Evolutionary conservation across 768 basidiomycete genomes (phyloP).

Genomic region (Nevesoporus exiguus): DNA sequence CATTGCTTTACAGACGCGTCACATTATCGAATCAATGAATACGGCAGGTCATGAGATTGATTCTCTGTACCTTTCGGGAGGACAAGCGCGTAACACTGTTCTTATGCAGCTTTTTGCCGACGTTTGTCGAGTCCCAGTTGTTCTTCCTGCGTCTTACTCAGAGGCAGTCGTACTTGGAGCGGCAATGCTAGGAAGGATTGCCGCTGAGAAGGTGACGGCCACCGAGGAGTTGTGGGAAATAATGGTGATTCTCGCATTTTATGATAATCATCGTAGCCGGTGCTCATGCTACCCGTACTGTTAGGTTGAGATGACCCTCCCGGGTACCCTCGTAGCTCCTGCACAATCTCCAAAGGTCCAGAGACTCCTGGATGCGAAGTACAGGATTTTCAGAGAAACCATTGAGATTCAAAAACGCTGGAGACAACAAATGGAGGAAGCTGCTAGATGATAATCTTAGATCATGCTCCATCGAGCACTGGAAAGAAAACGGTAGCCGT

Average conservation of each 20-base stretch:
- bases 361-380: constrained; percentile 84
- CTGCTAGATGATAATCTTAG: constrained; percentile 21
- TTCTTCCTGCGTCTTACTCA: constrained; percentile 71
- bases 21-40: constrained; percentile 92
- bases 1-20: constrained; percentile 90
- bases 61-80: constrained; percentile 88
- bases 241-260: constrained; percentile 54
- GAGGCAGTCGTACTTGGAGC: constrained; percentile 90
- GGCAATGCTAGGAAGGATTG: constrained; percentile 90
- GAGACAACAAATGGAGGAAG: constrained; percentile 74
- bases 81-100: constrained; percentile 84
- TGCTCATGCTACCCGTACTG: not conserved
- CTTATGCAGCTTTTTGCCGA: constrained; percentile 91
- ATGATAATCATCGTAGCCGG: not conserved
- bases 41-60: constrained; percentile 76
- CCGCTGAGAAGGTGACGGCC: constrained; percentile 57
- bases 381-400: constrained; percentile 84
- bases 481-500: not conserved
- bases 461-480: not conserved
- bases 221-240: constrained; percentile 81
- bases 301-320: constrained; percentile 89
- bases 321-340: constrained; percentile 69
- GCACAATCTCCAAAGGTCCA: constrained; percentile 59
- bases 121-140: constrained; percentile 75
- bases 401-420: constrained; percentile 89